These are phyloP conservation scores for Tuber brumale DNA, from an alignment of 495 filamentous ascomycete species.

Conservation along the genomic window DNA sequence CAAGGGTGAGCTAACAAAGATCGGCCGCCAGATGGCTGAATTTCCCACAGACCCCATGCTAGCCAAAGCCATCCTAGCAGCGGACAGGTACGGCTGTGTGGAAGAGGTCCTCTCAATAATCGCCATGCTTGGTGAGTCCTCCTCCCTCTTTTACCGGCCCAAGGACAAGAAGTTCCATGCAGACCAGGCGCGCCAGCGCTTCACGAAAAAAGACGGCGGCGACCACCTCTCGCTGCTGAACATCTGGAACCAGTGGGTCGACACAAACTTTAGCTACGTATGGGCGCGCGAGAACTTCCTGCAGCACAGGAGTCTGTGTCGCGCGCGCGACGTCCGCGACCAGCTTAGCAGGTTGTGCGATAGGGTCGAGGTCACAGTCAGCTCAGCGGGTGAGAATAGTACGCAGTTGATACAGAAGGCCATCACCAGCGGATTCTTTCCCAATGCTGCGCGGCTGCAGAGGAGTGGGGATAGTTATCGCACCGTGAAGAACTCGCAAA, in stretches of 20 bases:
- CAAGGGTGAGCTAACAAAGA: slow-evolving; percentile 80
- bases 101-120: slow-evolving; percentile 93
- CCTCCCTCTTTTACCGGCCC: slow-evolving; percentile 86
- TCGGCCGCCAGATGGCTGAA: slow-evolving; percentile 93
- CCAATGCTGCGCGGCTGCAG: slow-evolving; percentile 82
- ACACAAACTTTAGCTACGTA: slow-evolving; percentile 78
- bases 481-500: slow-evolving; percentile 88
- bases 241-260: slow-evolving; percentile 96
- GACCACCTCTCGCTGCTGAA: slow-evolving; percentile 90
- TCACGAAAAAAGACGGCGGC: slow-evolving; percentile 87
- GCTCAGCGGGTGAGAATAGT: slow-evolving; percentile 63
- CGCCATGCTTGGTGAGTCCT: slow-evolving; percentile 84
- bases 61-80: slow-evolving; percentile 83
- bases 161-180: slow-evolving; percentile 98
- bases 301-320: slow-evolving; percentile 75
- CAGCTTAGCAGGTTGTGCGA: slow-evolving; percentile 94
- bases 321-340: slow-evolving; percentile 87
- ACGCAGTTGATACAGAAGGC: slow-evolving; percentile 74
- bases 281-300: slow-evolving; percentile 94
- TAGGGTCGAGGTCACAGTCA: slow-evolving; percentile 72
- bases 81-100: slow-evolving; percentile 80
- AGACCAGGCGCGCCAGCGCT: slow-evolving; percentile 82
- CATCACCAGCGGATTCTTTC: slow-evolving; percentile 87
- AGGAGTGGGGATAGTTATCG: slow-evolving; percentile 81
- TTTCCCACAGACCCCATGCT: slow-evolving; percentile 94